Conservation (phyloP, 208 protist species). For the Trypanosoma mega region DNA sequence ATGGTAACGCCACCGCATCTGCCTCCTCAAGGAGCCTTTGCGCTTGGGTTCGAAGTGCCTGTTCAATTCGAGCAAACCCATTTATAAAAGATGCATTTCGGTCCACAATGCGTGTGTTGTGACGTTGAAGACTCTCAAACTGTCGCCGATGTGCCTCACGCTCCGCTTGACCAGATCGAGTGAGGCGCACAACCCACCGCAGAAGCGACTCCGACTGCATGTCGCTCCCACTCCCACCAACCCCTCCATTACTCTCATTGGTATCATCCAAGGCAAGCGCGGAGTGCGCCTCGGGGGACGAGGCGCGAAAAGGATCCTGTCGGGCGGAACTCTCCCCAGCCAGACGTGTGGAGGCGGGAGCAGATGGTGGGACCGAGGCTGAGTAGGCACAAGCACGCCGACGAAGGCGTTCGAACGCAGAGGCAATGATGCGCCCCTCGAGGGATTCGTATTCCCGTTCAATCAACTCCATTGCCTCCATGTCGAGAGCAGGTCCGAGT, state of each 20-base stretch:
- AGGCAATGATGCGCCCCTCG: constrained; percentile 71
- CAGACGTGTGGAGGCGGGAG: constrained; percentile 1
- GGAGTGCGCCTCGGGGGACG: too few relatives aligned
- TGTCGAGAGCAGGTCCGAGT: constrained; percentile 33
- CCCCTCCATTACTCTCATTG: not conserved
- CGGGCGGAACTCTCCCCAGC: not conserved
- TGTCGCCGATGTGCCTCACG: constrained; percentile 56
- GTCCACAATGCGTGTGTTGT: constrained; percentile 58
- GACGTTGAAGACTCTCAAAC: constrained; percentile 61
- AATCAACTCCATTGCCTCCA: constrained; percentile 38
- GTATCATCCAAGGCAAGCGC: constrained; percentile 3
- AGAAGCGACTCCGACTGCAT: constrained; percentile 27
- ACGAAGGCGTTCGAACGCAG: constrained; percentile 53
- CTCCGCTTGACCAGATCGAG: constrained; percentile 46
- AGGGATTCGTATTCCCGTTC: constrained; percentile 57
- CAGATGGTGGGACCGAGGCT: not conserved
- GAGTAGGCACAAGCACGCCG: not conserved
- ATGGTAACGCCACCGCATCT: constrained; percentile 13
- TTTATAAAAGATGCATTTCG: constrained; percentile 43
- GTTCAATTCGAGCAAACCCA: constrained; percentile 35
- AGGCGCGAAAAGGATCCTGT: not conserved
- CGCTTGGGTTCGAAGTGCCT: constrained; percentile 50
- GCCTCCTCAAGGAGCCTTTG: constrained; percentile 46
- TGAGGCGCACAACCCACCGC: constrained; percentile 56
- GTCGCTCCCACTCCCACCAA: constrained; percentile 10